Evolutionary conservation across 2,329 filamentous ascomycete species (phyloP), one percentile per base, ranked within the genome.

Genomic region (Dendrostoma leiphaemia): DNA sequence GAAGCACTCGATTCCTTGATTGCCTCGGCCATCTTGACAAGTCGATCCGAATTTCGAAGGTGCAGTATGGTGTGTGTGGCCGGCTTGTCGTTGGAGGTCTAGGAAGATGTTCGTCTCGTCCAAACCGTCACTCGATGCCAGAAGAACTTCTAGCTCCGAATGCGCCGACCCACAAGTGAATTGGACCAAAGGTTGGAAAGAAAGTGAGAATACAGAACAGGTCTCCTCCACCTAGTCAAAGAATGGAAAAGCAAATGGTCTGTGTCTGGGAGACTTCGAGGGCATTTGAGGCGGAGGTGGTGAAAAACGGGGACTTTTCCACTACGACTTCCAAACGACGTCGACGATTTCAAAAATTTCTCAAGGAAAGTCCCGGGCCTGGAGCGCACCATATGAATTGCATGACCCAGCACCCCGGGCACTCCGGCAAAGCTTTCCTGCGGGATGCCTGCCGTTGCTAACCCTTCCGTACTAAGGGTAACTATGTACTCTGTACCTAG

Each of bases 271-370:
- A 26, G 31, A 50, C 26, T 31, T 45, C 44, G 46, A 51, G 48
- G 41, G 47, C 38, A 56, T 35, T 50, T 56, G 53, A 48, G 34
- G 43, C 38, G 17, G 34, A 40, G 32, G 43, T 32, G 47, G 44
- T 47, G 51, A 24, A 54, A 46, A 34, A 51, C 44, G 51, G 35
- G 32, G 49, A 48, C 38, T n/a, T 29, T 45, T 38, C 37, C 41
- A 41, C 46, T 48, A 37, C 35, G 40, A 40, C 51, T 41, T 49
- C 43, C 50, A 32, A 21, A 47, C 48, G 53, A 57, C 55, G 51
- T 57, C 55, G 51, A 51, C 47, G 51, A 54, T 50, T 57, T 51
- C 54, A 56, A 56, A 56, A 56, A 56, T 53, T 53, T 56, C 54
- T 56, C 21, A 19, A 38, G 26, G 45, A 48, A 48, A 37, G 37